Evolutionary conservation across 768 basidiomycete genomes (phyloP).

Genomic region (Thelephora ganbajun): DNA sequence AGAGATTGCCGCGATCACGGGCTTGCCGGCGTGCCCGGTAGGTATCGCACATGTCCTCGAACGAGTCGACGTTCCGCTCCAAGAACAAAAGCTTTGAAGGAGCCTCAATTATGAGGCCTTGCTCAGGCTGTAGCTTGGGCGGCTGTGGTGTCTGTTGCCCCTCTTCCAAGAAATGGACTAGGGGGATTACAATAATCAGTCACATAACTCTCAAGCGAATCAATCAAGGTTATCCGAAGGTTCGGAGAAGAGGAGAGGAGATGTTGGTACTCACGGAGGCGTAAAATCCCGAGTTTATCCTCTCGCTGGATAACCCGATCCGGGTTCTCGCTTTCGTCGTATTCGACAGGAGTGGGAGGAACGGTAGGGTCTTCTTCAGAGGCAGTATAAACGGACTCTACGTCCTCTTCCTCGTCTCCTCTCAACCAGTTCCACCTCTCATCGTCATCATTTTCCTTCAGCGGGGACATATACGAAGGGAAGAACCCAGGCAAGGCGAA

Average conservation of each 20-base stretch:
- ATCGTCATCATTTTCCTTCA: slow-evolving; percentile 11
- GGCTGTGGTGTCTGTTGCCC: background rate
- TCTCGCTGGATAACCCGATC: slow-evolving; percentile 25
- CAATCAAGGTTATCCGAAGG: too few species aligned
- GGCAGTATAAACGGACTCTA: slow-evolving; percentile 10
- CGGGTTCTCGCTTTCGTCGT: slow-evolving; percentile 21
- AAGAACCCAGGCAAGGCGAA: slow-evolving; percentile 37
- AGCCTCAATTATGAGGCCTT: too few species aligned
- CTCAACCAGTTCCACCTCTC: slow-evolving; percentile 31
- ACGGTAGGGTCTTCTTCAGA: slow-evolving; percentile 9
- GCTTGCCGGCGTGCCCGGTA: background rate
- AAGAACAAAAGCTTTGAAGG: background rate
- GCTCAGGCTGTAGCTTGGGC: background rate
- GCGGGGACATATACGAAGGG: slow-evolving; percentile 18
- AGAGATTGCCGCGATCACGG: background rate
- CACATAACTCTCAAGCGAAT: background rate
- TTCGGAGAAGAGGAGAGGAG: slow-evolving; percentile 1
- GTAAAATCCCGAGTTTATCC: slow-evolving; percentile 37
- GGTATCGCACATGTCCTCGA: background rate
- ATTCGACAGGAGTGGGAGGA: slow-evolving; percentile 12
- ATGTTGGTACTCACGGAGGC: slow-evolving; percentile 24
- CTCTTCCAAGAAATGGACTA: background rate
- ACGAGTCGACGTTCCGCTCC: background rate
- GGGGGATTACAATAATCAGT: slow-evolving; percentile 4
- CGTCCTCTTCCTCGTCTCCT: slow-evolving; percentile 10